A percentile compares a stretch with the other conserved stretches of the same genome.
These are phyloP conservation scores for Suhomyces wounanorum DNA, from an alignment of 1,139 yeast species.

Conservation along the genomic window DNA sequence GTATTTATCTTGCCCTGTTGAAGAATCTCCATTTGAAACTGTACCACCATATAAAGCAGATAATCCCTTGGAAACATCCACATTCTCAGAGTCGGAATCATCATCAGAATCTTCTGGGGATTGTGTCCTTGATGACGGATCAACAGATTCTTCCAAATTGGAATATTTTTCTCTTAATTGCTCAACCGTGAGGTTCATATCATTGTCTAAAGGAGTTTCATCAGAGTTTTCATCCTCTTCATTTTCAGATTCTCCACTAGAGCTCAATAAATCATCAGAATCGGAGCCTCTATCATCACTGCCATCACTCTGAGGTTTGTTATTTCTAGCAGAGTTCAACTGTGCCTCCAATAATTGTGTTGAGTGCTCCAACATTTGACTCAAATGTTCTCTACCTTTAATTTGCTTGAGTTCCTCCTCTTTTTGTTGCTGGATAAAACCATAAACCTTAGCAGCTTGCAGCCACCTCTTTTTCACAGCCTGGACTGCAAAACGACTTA, in stretches of 20 bases:
- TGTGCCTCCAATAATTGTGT: slow-evolving; percentile 90
- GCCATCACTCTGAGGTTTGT: slow-evolving; percentile 23
- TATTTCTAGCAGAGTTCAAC: slow-evolving; percentile 41
- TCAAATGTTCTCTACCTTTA: slow-evolving; percentile 84
- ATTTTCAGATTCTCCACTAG: slow-evolving; percentile 26
- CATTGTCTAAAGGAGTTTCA: slow-evolving; percentile 30
- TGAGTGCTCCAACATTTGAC: slow-evolving; percentile 88
- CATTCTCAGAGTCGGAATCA: slow-evolving; percentile 14
- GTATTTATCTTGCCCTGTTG: slow-evolving; percentile 25
- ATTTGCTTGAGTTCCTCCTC: slow-evolving; percentile 69
- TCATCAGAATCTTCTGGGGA: slow-evolving; percentile 8
- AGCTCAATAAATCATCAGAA: slow-evolving; percentile 20
- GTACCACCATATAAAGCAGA: slow-evolving; percentile 35
- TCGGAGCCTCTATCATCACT: slow-evolving; percentile 19
- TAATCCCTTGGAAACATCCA: slow-evolving; percentile 28
- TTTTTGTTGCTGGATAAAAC: slow-evolving; percentile 52
- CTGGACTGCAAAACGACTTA: slow-evolving; percentile 78
- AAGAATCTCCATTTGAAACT: slow-evolving; percentile 6
- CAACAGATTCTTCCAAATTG: slow-evolving; percentile 35
- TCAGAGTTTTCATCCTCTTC: slow-evolving; percentile 18
- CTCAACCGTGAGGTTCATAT: slow-evolving; percentile 62
- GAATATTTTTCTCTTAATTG: slow-evolving; percentile 68
- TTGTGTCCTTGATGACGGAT: slow-evolving; percentile 14
- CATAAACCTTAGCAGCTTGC: slow-evolving; percentile 82
- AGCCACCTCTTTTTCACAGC: slow-evolving; percentile 92